These are phyloP conservation scores for Nitzschia palea DNA, from an alignment of 108 stramenopile genomes.

Conservation along the genomic window DNA sequence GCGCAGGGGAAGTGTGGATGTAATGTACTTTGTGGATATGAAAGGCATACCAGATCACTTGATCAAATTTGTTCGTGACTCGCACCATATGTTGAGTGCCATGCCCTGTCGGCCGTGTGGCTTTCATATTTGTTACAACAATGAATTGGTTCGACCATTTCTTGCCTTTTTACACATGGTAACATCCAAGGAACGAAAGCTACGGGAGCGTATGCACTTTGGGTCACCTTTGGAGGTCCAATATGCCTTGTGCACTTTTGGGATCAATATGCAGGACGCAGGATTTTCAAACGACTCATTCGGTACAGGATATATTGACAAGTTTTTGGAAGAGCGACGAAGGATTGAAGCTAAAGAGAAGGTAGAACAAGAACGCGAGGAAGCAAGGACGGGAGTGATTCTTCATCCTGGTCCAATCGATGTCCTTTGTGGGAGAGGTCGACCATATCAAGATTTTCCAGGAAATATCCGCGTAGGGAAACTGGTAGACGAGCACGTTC, in stretches of 20 bases:
- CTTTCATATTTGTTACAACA: conserved; percentile 17
- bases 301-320: background rate
- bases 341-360: conserved; percentile 1
- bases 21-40: conserved; percentile 15
- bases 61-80: conserved; percentile 3
- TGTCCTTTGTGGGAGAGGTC: conserved; percentile 11
- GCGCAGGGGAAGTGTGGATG: background rate
- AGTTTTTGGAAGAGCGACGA: background rate
- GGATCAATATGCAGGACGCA: background rate
- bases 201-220: conserved; percentile 14
- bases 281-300: background rate
- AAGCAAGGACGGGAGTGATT: conserved; percentile 5
- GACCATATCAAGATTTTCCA: conserved; percentile 21
- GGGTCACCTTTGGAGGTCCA: conserved; percentile 19
- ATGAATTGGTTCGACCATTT: conserved; percentile 3
- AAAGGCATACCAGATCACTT: conserved; percentile 2
- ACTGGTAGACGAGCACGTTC: conserved; percentile 10
- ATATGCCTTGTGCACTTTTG: conserved; percentile 22
- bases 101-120: conserved; percentile 4
- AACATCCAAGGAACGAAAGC: conserved; percentile 4
- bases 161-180: conserved; percentile 12
- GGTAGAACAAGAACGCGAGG: background rate
- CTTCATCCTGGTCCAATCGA: background rate
- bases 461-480: conserved; percentile 12
- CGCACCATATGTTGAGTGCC: conserved; percentile 8